Conservation (phyloP, 2,329 filamentous ascomycete genomes). For the Neonectria hederae region DNA sequence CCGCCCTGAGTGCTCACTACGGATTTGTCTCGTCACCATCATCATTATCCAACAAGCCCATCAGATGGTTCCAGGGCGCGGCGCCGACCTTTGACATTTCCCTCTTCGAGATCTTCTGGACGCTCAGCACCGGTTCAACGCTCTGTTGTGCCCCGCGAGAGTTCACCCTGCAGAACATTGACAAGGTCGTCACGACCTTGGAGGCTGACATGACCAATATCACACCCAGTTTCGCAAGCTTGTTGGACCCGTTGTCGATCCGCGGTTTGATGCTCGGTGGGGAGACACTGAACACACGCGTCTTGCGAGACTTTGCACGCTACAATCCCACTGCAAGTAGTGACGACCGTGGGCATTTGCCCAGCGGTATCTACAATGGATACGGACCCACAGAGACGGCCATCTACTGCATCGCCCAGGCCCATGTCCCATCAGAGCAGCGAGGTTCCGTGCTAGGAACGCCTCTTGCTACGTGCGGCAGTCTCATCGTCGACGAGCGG, state of each 20-base stretch:
- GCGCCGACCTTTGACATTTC: constrained; percentile 74
- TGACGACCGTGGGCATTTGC: constrained; percentile 39
- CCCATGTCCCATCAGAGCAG: constrained; percentile 30
- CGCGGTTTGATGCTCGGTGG: constrained; percentile 33
- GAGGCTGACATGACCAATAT: constrained; percentile 51
- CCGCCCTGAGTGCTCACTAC: neutral
- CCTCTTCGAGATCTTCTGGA: constrained; percentile 84
- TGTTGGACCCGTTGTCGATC: constrained; percentile 44
- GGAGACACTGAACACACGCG: neutral
- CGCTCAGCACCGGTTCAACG: constrained; percentile 66
- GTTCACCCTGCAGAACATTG: constrained; percentile 40
- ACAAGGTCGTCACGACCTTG: constrained; percentile 38
- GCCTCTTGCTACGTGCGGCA: constrained; percentile 47
- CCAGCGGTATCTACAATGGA: constrained; percentile 34
- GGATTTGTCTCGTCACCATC: neutral
- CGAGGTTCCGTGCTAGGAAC: constrained; percentile 50
- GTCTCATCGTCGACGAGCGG: constrained; percentile 48
- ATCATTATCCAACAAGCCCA: neutral
- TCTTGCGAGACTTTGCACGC: neutral
- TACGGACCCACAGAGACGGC: constrained; percentile 43
- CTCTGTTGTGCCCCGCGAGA: constrained; percentile 46
- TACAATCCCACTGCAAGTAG: neutral
- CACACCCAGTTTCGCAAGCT: constrained; percentile 49
- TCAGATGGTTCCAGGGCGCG: constrained; percentile 51
- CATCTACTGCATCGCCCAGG: constrained; percentile 37